Evolutionary conservation across 192 early-diverging fungal genomes (phyloP), one percentile per base, ranked within the genome.

Genomic region (Neocallimastix lanati): DNA sequence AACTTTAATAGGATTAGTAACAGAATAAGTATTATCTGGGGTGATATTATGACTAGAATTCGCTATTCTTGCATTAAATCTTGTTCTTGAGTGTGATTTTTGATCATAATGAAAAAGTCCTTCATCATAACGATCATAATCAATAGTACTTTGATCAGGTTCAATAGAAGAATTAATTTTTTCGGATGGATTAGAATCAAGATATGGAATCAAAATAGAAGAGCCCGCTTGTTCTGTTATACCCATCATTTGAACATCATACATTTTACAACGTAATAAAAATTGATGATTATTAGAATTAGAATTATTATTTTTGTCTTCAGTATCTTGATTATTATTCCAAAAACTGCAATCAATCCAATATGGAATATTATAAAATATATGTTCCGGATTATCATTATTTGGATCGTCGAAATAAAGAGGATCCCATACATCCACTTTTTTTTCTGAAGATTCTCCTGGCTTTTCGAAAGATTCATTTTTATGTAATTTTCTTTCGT

Each of bases 321-420:
- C 50, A 21, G 25, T 25, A 67, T 67, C 25, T n/a, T 67, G 50
- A 67, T 67, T 67, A 9, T 67, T 67, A 29, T 82, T 85, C 86
- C 94, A 97, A 81, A 96, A 98, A 79, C 93, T 95, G 80, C 92
- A 91, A 81, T 97, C 95, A 27, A 97, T 87, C 96, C 96, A 98
- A 82, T 93, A 89, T 0, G 96, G 95, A 77, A 95, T 91, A 80
- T 89, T 85, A 84, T 93, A 93, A 77, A 85, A 86, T 5, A 35
- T 76, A 29, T 78, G 28, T 5, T 83, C 87, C 13, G 78, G 80
- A 29, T 79, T 82, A 30, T 83, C 82, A 2, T 83, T 38, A 18
- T 79, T 36, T n/a, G 80, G 77, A 77, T 85, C 86, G 76, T 88
- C 85, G 76, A 77, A 80, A 78, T 86, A 90, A 9, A 90, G 83